Evolutionary conservation across 1,139 yeast genomes (phyloP), one percentile per base, ranked within the genome.

Genomic region (Debaryomyces nepalensis): DNA sequence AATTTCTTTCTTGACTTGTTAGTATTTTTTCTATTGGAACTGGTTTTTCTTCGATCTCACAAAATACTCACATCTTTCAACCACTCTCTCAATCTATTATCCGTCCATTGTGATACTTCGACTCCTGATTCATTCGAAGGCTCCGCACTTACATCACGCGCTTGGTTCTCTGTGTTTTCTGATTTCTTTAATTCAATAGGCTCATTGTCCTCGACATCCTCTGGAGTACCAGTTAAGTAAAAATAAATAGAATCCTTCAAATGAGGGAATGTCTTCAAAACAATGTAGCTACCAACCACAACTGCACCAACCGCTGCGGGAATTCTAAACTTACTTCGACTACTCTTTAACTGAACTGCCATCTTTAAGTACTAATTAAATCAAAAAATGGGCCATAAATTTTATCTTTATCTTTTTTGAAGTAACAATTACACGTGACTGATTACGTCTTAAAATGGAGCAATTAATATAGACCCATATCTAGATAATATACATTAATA

Each of bases 221-320:
- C 52, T 10, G 46, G 45, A 14, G 50, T 46, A 4, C 68, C 65
- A 5, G 54, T 49, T 4, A 69, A 26, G 44, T 51, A 62, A 26
- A 57, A 50, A 43, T 48, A 57, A 11, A 70, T 23, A 4, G 61
- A 51, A 7, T 60, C 53, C 42, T 60, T 68, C 37, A 78, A 59
- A 50, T 79, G 84, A 14, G 84, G 84, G 50, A 68, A 79, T 1
- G 84, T 79, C 47, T 69, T 71, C 48, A 78, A 63, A 5, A 77
- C 49, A 14, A 81, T 0, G 75, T 63, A 3, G 77, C 75, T 23
- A 19, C 80, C 80, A 4, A 77, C 48, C 3, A 74, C 58, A 4
- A 70, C 67, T 1, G 73, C 71, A 6, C 76, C 68, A 1, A 79
- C 62, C 1, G 68, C 55, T 1, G 68, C 64, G 2, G 63, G 53